phyloP scores from a whole-genome alignment of 2,329 filamentous ascomycete genomes.

The Botryotinia narcissicola region DNA sequence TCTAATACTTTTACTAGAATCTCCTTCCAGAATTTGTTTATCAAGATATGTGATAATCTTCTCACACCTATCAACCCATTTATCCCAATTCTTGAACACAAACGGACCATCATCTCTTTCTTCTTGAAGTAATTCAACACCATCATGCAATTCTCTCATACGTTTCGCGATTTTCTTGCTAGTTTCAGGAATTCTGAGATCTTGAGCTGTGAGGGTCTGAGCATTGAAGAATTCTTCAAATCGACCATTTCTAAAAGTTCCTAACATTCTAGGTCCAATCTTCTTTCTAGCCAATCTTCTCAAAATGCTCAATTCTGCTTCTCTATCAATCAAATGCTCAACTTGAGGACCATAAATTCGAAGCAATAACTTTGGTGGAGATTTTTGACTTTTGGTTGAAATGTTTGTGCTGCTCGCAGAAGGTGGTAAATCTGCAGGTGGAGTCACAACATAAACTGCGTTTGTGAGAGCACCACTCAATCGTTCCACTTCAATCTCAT shows the following conservation, averaged over 20 bases:
- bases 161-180: slow-evolving; percentile 94
- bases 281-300: slow-evolving; percentile 83
- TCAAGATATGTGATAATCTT: slow-evolving; percentile 52
- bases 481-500: slow-evolving; percentile 67
- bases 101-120: slow-evolving; percentile 78
- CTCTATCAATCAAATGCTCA: slow-evolving; percentile 91
- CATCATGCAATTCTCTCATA: slow-evolving; percentile 93
- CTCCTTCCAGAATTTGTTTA: slow-evolving; percentile 50
- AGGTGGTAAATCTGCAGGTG: slow-evolving; percentile 61
- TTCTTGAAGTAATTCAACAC: slow-evolving; percentile 77
- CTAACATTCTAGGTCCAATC: slow-evolving; percentile 86
- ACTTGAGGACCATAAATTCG: slow-evolving; percentile 94
- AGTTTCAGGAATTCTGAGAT: slow-evolving; percentile 77
- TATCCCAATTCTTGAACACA: slow-evolving; percentile 90
- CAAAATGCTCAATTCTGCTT: slow-evolving; percentile 83
- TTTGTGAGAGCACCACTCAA: slow-evolving; percentile 93
- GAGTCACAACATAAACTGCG: slow-evolving; percentile 90
- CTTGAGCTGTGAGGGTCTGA: slow-evolving; percentile 70
- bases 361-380: slow-evolving; percentile 68
- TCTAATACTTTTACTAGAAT: slow-evolving; percentile 34
- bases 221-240: slow-evolving; percentile 96
- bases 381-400: slow-evolving; percentile 36
- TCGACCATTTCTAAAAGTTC: slow-evolving; percentile 89
- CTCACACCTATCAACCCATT: slow-evolving; percentile 56
- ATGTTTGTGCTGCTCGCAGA: slow-evolving; percentile 31